Percentiles rank a stretch among this genome's conserved stretches.
Conservation (phyloP, 257 asterid genomes). For the Gardenia jasminoides region DNA sequence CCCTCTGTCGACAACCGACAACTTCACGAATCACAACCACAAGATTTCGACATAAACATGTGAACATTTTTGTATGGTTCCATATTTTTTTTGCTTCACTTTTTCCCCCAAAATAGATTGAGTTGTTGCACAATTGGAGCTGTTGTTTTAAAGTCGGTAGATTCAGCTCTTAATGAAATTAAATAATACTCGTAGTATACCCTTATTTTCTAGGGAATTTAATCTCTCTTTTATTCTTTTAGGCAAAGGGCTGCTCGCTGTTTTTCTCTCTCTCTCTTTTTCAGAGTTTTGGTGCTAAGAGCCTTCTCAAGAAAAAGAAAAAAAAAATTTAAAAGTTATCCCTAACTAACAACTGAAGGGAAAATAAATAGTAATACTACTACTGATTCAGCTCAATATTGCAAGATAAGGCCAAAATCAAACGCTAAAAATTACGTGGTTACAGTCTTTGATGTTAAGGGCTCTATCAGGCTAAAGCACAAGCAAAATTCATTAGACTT, state of each 20-base stretch:
- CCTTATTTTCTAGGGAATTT: neutral
- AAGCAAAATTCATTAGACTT: neutral
- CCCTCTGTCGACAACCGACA: constrained; percentile 6
- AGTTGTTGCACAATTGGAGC: neutral
- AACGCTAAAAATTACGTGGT: neutral
- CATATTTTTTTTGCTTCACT: neutral
- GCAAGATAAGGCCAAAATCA: neutral
- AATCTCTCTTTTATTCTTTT: too few species aligned
- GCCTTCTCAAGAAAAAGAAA: neutral
- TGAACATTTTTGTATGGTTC: neutral
- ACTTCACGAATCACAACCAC: constrained; percentile 2
- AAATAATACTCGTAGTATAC: too few species aligned
- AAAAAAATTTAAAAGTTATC: too few species aligned
- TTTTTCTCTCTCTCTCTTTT: too few species aligned
- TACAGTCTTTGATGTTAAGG: neutral
- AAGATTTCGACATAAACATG: neutral
- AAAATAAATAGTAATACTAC: too few species aligned
- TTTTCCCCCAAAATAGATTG: neutral
- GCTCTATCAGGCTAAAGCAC: neutral
- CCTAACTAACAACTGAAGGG: too few species aligned
- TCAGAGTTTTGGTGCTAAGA: too few species aligned
- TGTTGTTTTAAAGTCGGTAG: too few species aligned
- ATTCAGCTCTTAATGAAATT: too few species aligned
- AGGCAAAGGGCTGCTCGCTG: too few species aligned
- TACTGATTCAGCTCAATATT: neutral